phyloP scores from a whole-genome alignment of 169 alveolate genomes.

The Cryptosporidium meleagridis region DNA sequence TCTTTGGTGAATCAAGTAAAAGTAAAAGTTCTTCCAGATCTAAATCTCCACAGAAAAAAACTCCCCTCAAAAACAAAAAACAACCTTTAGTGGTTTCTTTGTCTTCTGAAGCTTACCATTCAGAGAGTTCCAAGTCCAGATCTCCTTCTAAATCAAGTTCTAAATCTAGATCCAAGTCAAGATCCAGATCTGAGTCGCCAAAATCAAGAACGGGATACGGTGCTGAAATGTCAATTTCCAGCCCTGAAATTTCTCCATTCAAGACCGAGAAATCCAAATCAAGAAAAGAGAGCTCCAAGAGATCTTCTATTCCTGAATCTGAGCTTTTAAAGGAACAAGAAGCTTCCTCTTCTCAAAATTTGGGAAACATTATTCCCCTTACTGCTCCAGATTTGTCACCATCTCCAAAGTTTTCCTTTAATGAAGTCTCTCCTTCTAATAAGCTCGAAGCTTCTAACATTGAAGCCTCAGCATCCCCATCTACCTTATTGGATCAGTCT shows the following conservation, averaged over 20 bases:
- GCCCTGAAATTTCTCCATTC: background rate
- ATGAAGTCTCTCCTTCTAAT: background rate
- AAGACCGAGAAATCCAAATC: background rate
- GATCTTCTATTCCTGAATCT: background rate
- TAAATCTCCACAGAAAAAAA: background rate
- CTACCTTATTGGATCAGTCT: background rate
- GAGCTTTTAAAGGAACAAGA: background rate
- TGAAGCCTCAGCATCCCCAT: background rate
- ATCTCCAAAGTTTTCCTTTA: background rate
- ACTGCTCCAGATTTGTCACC: slow-evolving; percentile 8
- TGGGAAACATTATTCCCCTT: background rate
- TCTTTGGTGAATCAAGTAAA: background rate
- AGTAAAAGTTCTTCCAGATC: background rate
- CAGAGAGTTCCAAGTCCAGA: background rate
- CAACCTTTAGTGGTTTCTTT: background rate
- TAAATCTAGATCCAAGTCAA: background rate
- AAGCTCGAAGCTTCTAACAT: background rate
- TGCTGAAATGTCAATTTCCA: background rate
- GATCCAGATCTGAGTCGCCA: background rate
- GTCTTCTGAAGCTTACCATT: background rate
- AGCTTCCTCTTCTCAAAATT: background rate
- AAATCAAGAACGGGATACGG: background rate
- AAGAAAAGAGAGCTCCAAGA: background rate
- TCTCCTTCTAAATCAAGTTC: background rate
- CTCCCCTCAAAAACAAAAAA: background rate